Percentiles rank a stretch among this genome's conserved stretches.
Conservation (phyloP, 352 stramenopile genomes). For the Globisporangium camurandrum region DNA sequence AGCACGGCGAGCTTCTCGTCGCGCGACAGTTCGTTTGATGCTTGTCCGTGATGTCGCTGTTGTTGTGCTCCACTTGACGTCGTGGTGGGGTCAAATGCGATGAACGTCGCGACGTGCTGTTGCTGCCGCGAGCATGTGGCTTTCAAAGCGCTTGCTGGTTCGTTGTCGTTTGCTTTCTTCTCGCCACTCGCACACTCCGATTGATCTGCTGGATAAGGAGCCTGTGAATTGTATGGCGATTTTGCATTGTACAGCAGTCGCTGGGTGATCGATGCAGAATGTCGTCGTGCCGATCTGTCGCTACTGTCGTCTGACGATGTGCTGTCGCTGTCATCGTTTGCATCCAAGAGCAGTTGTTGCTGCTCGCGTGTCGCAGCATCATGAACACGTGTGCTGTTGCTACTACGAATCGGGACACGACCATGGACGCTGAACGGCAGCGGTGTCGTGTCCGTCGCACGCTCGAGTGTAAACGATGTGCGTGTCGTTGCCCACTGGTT, state of each 20-base stretch:
- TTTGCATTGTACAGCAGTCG: too few relatives aligned
- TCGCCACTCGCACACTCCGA: too few relatives aligned
- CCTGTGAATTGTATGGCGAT: too few relatives aligned
- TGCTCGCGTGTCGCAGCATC: too few relatives aligned
- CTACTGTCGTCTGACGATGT: constrained; percentile 1
- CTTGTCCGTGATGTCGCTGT: not conserved
- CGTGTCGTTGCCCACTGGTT: constrained; percentile 8
- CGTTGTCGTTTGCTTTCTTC: too few relatives aligned
- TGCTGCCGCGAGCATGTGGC: too few relatives aligned
- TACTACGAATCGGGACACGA: constrained; percentile 31
- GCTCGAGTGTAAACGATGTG: constrained; percentile 2
- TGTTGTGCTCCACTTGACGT: too few relatives aligned
- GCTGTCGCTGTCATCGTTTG: constrained; percentile 5
- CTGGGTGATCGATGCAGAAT: too few relatives aligned
- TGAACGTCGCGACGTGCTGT: constrained; percentile 14
- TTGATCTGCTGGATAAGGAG: too few relatives aligned
- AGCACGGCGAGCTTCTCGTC: constrained; percentile 31
- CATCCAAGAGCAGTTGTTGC: not conserved
- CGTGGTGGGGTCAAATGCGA: constrained; percentile 12
- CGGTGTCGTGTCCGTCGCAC: not conserved
- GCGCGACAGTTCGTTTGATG: not conserved
- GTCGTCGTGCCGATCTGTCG: too few relatives aligned
- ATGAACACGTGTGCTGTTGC: not conserved
- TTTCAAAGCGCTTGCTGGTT: too few relatives aligned
- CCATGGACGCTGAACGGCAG: constrained; percentile 20